Conservation (phyloP, 169 alveolate genomes). For the Cryptosporidium muris region DNA sequence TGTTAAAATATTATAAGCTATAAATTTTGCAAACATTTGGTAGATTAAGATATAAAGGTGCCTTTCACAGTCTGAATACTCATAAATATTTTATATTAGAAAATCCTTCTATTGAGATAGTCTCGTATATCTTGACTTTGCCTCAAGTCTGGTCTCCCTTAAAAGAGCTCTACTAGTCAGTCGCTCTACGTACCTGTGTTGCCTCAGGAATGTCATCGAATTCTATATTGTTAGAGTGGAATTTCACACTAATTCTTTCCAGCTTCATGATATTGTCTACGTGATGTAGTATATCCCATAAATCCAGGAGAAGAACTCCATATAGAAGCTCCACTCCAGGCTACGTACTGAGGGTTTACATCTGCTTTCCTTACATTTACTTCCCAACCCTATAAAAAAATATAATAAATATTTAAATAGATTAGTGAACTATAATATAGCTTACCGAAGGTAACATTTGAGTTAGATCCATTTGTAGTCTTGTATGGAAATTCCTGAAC, state of each 20-base stretch:
- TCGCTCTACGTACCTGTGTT: too few relatives aligned
- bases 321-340: constrained; percentile 65
- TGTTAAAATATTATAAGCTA: too few relatives aligned
- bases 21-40: too few relatives aligned
- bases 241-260: neutral
- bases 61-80: too few relatives aligned
- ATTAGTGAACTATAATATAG: neutral
- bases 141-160: too few relatives aligned
- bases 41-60: too few relatives aligned
- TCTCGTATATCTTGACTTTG: too few relatives aligned
- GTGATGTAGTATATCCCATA: constrained; percentile 6
- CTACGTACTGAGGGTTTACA: constrained; percentile 27
- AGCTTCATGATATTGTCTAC: constrained; percentile 10
- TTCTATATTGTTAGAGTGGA: too few relatives aligned
- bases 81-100: too few relatives aligned
- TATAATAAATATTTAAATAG: neutral
- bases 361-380: constrained; percentile 11
- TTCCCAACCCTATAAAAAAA: constrained; percentile 17
- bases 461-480: constrained; percentile 19
- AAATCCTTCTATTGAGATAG: too few relatives aligned
- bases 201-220: too few relatives aligned
- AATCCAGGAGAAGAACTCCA: constrained; percentile 42
- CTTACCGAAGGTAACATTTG: constrained; percentile 56
- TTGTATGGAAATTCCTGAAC: constrained; percentile 37
- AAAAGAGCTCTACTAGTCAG: too few relatives aligned